Evolutionary conservation across 176 grass and related monocot species (phyloP).

Genomic region (Oryza coarctata): DNA sequence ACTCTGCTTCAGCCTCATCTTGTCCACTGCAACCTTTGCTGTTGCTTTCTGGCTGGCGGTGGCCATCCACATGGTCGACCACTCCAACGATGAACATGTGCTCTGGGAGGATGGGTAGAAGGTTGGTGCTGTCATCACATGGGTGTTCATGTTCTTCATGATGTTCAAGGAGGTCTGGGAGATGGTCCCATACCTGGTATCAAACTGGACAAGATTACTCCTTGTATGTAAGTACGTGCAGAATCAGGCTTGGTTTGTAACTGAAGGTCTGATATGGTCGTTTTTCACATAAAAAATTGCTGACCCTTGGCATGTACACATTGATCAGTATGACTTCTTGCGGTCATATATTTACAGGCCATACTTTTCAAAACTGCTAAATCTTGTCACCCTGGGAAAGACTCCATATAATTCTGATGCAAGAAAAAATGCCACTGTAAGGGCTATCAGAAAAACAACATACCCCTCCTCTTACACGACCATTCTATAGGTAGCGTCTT

Average conservation of each 20-base stretch:
- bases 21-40: background rate
- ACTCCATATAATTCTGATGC: no score
- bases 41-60: background rate
- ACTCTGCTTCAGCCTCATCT: background rate
- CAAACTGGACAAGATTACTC: no score
- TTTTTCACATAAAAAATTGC: no score
- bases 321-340: slow-evolving; percentile 3
- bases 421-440: no score
- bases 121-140: slow-evolving; percentile 7
- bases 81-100: background rate
- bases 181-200: slow-evolving; percentile 13
- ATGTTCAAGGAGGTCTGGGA: slow-evolving; percentile 10
- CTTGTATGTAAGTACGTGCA: background rate
- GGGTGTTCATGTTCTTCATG: background rate
- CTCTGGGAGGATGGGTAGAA: no score
- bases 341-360: background rate
- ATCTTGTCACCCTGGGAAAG: no score
- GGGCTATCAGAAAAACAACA: no score
- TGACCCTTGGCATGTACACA: background rate
- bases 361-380: no score
- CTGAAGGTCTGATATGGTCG: no score
- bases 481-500: no score
- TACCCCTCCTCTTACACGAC: no score
- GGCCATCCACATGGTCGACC: background rate
- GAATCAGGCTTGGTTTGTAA: no score